Conservation (phyloP, 2,329 filamentous ascomycete genomes). For the Penicillium sp. region DNA sequence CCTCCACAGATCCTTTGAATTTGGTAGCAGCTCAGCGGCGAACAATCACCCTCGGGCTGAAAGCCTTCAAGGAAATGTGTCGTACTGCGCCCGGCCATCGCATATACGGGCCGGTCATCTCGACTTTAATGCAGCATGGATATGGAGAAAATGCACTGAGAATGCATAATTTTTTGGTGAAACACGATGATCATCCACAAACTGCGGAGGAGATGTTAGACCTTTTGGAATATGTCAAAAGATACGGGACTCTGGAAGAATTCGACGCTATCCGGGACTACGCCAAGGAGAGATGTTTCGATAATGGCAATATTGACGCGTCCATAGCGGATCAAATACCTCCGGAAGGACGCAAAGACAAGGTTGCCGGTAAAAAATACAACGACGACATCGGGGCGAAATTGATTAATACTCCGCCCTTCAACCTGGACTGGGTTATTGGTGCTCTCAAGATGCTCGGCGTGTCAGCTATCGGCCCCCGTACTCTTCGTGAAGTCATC, state of each 20-base stretch:
- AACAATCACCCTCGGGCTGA: conserved; percentile 24
- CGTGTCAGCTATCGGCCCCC: conserved; percentile 71
- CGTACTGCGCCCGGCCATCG: conserved; percentile 39
- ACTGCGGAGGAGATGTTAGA: conserved; percentile 43
- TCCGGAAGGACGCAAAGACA: conserved; percentile 2
- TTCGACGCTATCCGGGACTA: conserved; percentile 16
- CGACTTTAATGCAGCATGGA: conserved; percentile 43
- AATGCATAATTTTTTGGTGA: conserved; percentile 53
- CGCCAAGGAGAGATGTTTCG: not conserved
- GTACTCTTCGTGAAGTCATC: conserved; percentile 77
- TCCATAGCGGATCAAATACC: not conserved
- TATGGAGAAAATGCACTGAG: conserved; percentile 44
- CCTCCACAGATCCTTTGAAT: conserved; percentile 16
- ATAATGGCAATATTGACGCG: not conserved
- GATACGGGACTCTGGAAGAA: conserved; percentile 34
- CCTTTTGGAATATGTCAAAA: conserved; percentile 44
- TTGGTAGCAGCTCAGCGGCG: conserved; percentile 11
- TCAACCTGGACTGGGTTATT: conserved; percentile 74
- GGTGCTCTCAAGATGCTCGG: conserved; percentile 72
- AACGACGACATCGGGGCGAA: conserved; percentile 76
- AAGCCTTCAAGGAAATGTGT: conserved; percentile 49
- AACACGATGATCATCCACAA: conserved; percentile 47
- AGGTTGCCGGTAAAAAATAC: conserved; percentile 50
- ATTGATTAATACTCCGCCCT: conserved; percentile 77
- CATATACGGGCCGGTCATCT: conserved; percentile 51